A percentile compares a stretch with the other conserved stretches of the same genome.
Evolutionary conservation across 768 basidiomycete genomes (phyloP).

Genomic region (Ramaria rubella): DNA sequence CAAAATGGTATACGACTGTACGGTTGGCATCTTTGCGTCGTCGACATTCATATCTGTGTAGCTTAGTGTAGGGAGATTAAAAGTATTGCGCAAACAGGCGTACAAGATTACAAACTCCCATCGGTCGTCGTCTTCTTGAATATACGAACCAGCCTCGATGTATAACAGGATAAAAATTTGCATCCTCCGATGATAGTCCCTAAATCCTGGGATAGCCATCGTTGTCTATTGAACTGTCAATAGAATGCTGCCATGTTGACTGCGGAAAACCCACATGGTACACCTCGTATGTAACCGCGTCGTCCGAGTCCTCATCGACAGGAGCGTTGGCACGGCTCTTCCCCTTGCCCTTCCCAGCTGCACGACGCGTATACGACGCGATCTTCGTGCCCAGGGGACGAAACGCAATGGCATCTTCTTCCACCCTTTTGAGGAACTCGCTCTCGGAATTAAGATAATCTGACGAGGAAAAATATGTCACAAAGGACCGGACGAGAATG

Average conservation of each 20-base stretch:
- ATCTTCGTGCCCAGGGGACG: constrained; percentile 71
- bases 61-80: neutral
- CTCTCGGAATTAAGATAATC: constrained; percentile 66
- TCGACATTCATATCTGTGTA: constrained; percentile 74
- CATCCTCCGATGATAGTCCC: constrained; percentile 86
- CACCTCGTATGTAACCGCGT: constrained; percentile 74
- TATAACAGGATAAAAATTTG: constrained; percentile 92
- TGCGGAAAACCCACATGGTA: constrained; percentile 64
- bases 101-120: constrained; percentile 93
- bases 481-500: neutral
- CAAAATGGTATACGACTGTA: constrained; percentile 75
- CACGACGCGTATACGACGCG: constrained; percentile 64
- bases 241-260: neutral
- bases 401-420: constrained; percentile 73
- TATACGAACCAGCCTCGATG: constrained; percentile 93
- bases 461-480: constrained; percentile 22
- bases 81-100: constrained; percentile 25
- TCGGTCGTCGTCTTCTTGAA: constrained; percentile 84
- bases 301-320: constrained; percentile 44
- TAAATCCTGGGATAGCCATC: constrained; percentile 81
- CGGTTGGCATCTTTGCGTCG: constrained; percentile 47
- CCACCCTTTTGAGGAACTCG: constrained; percentile 62
- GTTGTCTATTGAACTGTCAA: constrained; percentile 48
- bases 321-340: constrained; percentile 26
- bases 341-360: constrained; percentile 51